Evolutionary conservation across 192 early-diverging fungal species (phyloP), one percentile per base, ranked within the genome.

Genomic region (Spizellomyces sp.): DNA sequence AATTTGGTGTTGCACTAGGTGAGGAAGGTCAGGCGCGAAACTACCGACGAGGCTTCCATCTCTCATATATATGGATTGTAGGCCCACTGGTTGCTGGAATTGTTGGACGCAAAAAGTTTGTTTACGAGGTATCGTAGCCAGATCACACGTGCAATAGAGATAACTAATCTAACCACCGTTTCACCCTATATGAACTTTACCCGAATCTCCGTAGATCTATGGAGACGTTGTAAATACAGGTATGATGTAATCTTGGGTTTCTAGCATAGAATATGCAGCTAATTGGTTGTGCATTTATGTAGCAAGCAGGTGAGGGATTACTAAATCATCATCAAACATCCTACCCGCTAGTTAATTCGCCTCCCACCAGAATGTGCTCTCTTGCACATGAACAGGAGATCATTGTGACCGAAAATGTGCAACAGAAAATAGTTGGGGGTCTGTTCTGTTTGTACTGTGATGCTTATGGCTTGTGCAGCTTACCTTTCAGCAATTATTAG

Each of bases 21-120:
- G 47, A 5, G 67, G 57, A 52, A 21, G 5, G 69, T 71, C 43
- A 6, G 42, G 9, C 27, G 14, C 45, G 1, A 8, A 22, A 22
- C 70, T 56, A 19, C 21, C 15, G 3, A n/a, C 70, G 21, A 69
- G 27, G 3, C 27, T 36, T 0, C 27, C 27, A 36, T 36, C 3
- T 36, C 27, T 36, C 27, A 36, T 69, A n/a, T 14, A 68, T 19
- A 41, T 10, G 12, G 42, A n/a, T 48, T 52, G 14, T 46, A 80
- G 81, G 81, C 7, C 82, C 82, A 14, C 64, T 83, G n/a, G 82
- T 83, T 15, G 82, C 82, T 27, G 79, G 82, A 17, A 83, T 83
- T 69, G 82, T 83, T 3, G 82, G 82, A 1, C 70, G 77, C 43
- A 83, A 78, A 56, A 80, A 78, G 52, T 83, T 83, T 71, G 68